Evolutionary conservation across 805 yeast species (phyloP).

Genomic region (Starmerella etchellsii): DNA sequence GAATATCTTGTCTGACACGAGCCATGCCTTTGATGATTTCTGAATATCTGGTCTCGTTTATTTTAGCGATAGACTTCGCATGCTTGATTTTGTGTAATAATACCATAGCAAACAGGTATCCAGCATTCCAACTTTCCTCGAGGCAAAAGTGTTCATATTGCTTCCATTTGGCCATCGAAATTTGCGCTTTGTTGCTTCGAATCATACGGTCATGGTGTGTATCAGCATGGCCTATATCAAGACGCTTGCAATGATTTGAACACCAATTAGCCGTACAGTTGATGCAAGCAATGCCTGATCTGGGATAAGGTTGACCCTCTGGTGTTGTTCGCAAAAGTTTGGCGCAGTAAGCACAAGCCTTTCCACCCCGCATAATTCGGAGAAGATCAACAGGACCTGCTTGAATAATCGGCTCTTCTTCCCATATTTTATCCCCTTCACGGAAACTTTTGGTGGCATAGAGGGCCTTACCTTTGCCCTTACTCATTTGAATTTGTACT

Average conservation of each 20-base stretch:
- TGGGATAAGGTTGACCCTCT: conserved; percentile 21
- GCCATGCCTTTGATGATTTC: conserved; percentile 54
- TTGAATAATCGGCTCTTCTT: conserved; percentile 46
- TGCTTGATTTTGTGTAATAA: conserved; percentile 31
- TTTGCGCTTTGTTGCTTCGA: conserved; percentile 24
- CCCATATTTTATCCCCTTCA: conserved; percentile 46
- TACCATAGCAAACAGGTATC: conserved; percentile 49
- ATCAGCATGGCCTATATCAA: conserved; percentile 40
- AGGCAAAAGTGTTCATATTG: conserved; percentile 48
- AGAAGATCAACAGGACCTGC: conserved; percentile 59
- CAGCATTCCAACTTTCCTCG: conserved; percentile 54
- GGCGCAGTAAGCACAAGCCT: conserved; percentile 66
- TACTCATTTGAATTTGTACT: conserved; percentile 38
- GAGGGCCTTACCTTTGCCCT: conserved; percentile 48
- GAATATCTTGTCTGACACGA: conserved; percentile 49
- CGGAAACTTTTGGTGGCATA: conserved; percentile 37
- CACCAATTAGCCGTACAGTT: conserved; percentile 70
- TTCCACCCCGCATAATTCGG: conserved; percentile 44
- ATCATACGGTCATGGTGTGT: conserved; percentile 40
- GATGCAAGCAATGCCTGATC: conserved; percentile 30
- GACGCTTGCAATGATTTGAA: conserved; percentile 43
- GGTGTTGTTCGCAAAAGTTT: conserved; percentile 31
- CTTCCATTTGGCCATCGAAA: conserved; percentile 33
- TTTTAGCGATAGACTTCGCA: neutral
- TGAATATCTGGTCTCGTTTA: conserved; percentile 9